Conservation (phyloP, 2,329 filamentous ascomycete genomes). For the Paraphoma sp. region DNA sequence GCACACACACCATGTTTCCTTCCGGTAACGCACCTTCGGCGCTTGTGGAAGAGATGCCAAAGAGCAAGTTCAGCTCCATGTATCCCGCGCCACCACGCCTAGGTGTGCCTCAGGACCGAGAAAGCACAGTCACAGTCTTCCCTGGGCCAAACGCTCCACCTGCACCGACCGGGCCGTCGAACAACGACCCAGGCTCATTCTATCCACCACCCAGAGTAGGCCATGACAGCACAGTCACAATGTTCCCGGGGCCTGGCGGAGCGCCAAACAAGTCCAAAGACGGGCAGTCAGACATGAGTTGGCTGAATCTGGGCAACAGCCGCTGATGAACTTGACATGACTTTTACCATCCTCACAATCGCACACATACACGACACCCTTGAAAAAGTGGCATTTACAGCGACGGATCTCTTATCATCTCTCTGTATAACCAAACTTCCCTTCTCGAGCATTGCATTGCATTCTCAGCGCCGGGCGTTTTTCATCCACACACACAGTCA, state of each 20-base stretch:
- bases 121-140: conserved; percentile 55
- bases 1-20: conserved; percentile 49
- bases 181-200: conserved; percentile 62
- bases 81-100: conserved; percentile 37
- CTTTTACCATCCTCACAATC: conserved; percentile 4
- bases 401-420: conserved; percentile 26
- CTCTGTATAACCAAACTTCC: conserved; percentile 20
- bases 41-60: conserved; percentile 18
- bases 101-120: conserved; percentile 50
- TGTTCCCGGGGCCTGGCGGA: conserved; percentile 31
- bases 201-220: conserved; percentile 53
- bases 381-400: conserved; percentile 28
- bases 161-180: conserved; percentile 23
- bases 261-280: conserved; percentile 25
- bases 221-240: conserved; percentile 62
- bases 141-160: conserved; percentile 29
- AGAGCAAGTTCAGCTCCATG: conserved; percentile 36
- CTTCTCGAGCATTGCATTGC: conserved; percentile 34
- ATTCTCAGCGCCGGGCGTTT: conserved; percentile 38
- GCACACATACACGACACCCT: conserved; percentile 8
- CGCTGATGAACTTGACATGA: conserved; percentile 22
- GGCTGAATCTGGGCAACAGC: conserved; percentile 71
- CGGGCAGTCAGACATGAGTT: conserved; percentile 72
- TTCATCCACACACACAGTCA: conserved; percentile 9
- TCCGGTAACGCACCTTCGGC: conserved; percentile 23